Base-by-base conservation (phyloP, 2,329 filamentous ascomycete genomes). In the Exophiala oligosperma region DNA sequence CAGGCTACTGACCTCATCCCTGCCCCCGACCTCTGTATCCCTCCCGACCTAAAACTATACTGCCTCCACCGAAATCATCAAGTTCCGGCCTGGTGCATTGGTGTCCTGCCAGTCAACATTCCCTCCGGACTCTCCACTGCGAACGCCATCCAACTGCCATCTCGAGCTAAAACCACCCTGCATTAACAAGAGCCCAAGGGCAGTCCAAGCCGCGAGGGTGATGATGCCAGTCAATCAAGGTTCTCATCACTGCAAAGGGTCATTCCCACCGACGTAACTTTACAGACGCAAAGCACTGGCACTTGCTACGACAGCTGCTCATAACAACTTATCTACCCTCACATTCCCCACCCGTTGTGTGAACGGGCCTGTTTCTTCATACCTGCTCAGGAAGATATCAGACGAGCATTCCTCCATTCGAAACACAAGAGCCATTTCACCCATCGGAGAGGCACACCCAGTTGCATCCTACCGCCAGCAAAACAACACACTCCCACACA, bases 301-400 rank as follows among this genome's bases (percentile, higher is more conserved):
- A 29, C 41, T 17, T 17, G 49, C 40, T 41, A 41, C 37, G 26
- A 37, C 37, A 51, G 32, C 49, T 57, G n/a, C 26, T 59, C 57
- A 59, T 40, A 56, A 56, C 52, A 52, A 59, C 53, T 62, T 62
- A 62, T 62, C 54, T 62, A 62, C 54, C 57, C 54, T 62, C 38
- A 55, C 60, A 55, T 60, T 60, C 57, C 60, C 60, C 60, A 57
- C 60, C 46, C 51, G 32, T 49, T 44, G 54, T 35, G 35, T 21
- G 50, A 53, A 55, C 40, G 46, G 37, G 28, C 49, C 52, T 55
- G 53, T 21, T 28, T 55, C 35, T 54, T 62, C 46, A 52, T 57
- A 52, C 50, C 29, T 57, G 17, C 50, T 2, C 32, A 35, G 32
- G 7, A 35, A 35, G 32, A 35, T 35, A 47, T 57, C 48, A 48